Evolutionary conservation across 176 grass and related monocot species (phyloP), one percentile per base, ranked within the genome.

Genomic region (Oryza rufipogon): DNA sequence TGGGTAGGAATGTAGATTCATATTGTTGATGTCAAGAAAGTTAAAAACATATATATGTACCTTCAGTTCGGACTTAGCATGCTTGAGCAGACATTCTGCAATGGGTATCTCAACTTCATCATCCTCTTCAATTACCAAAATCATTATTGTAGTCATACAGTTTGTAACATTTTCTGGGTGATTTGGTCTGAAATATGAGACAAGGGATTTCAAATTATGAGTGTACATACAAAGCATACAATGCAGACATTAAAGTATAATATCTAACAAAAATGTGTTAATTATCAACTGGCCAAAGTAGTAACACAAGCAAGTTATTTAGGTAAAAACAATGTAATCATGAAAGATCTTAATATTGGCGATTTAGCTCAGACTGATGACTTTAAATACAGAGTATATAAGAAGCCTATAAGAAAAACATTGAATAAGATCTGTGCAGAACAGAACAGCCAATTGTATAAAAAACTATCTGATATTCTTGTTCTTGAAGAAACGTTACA

Each of bases 141-240:
- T 92, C 97, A 99, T 96, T 89, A 92, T 92, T 39, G 89, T 92
- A 78, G 89, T 81, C 93, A 99, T 99, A 75, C 78, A 96, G 70
- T 78, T 66, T 84, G 91, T 82, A 36, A 99, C 79, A 70, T 39
- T 32, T 72, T 94, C 88, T n/a, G 90, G 32, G 82, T 94, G 91
- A 51, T 89, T 84, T 77, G 82, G 23, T 61, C 97, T 99, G 89
- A 66, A 54, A 87, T 54, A 66, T 0, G 6, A 71, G 41, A 47
- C 19, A 20, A 32, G 66, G 44, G 69, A 54, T 11, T 22, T 38
- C 20, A 5, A 19, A n/a, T 75, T 34, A 38, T 67, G 68, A 67
- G 72, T 32, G 25, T 20, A 58, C 56, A 58, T 67, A 63, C 7
- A 36, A 15, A 61, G 22, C 73, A 49, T 68, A 68, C 19, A 67